These are phyloP conservation scores for Harrya chromipes DNA, from an alignment of 768 basidiomycete genomes.

Conservation along the genomic window DNA sequence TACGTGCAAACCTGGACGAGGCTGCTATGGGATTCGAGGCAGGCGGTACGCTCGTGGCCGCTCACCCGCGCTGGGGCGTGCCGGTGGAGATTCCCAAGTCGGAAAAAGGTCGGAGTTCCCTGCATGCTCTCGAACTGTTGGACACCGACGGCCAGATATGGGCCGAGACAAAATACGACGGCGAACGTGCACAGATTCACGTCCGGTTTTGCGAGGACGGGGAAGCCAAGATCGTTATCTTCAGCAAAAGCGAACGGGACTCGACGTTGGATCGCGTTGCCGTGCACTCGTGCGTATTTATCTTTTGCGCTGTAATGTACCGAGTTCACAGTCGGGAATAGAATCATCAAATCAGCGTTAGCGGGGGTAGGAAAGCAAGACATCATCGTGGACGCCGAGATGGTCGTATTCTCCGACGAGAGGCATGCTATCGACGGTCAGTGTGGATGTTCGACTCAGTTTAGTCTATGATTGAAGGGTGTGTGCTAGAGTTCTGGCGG, in stretches of 20 bases:
- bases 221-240: constrained; percentile 61
- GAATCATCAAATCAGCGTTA: constrained; percentile 61
- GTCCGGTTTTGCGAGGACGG: constrained; percentile 46
- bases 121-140: constrained; percentile 48
- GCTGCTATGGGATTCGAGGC: constrained; percentile 47
- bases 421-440: constrained; percentile 64
- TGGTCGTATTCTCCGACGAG: constrained; percentile 75
- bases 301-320: background rate
- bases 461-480: constrained; percentile 2
- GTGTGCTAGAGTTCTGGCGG: constrained; percentile 67
- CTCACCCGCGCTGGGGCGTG: constrained; percentile 49
- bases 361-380: constrained; percentile 39
- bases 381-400: constrained; percentile 78
- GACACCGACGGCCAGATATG: constrained; percentile 44
- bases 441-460: constrained; percentile 15
- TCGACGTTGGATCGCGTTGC: constrained; percentile 73
- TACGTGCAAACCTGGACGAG: constrained; percentile 56
- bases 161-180: constrained; percentile 94
- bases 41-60: constrained; percentile 21
- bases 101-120: constrained; percentile 62
- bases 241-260: constrained; percentile 84
- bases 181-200: constrained; percentile 93
- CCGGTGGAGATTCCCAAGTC: constrained; percentile 83
- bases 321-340: constrained; percentile 21
- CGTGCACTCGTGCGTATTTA: constrained; percentile 45